A percentile compares a stretch with the other conserved stretches of the same genome.
Evolutionary conservation across 192 early-diverging fungal species (phyloP).

Genomic region (Radiomyces spectabilis): DNA sequence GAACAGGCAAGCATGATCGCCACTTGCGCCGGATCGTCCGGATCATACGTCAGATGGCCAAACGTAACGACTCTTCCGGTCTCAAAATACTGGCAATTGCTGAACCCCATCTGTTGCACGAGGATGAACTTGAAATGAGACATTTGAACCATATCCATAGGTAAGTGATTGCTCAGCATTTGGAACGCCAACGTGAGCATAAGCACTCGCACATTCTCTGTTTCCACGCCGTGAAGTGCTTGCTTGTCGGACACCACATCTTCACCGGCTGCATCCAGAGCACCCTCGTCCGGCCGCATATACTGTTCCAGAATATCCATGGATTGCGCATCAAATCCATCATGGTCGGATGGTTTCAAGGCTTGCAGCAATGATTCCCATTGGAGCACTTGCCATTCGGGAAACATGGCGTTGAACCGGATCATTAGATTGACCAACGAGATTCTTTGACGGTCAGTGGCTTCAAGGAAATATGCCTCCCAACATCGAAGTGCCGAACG

Average conservation of each 20-base stretch:
- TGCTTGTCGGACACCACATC: too few relatives aligned
- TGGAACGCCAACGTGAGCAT: conserved; percentile 44
- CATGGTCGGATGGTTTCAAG: too few relatives aligned
- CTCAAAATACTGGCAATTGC: conserved; percentile 33
- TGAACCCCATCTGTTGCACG: conserved; percentile 43
- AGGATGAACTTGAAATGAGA: conserved; percentile 40
- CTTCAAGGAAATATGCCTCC: conserved; percentile 44
- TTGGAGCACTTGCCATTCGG: conserved; percentile 41
- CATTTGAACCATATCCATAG: conserved; percentile 34
- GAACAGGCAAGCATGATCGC: conserved; percentile 25
- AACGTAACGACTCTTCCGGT: conserved; percentile 7
- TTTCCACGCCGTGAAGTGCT: conserved; percentile 27
- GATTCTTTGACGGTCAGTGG: conserved; percentile 26
- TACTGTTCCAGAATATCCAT: conserved; percentile 22
- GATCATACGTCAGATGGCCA: conserved; percentile 27
- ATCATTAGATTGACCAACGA: conserved; percentile 41
- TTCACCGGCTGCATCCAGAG: too few relatives aligned
- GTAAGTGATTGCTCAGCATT: conserved; percentile 45
- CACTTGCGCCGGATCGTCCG: conserved; percentile 25
- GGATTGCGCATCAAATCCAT: not conserved
- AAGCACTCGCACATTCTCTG: conserved; percentile 29
- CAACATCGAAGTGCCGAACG: conserved; percentile 45
- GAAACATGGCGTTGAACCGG: conserved; percentile 45
- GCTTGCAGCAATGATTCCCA: conserved; percentile 28
- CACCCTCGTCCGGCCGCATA: not conserved